Evolutionary conservation across 345 rosid species (phyloP), one percentile per base, ranked within the genome.

Genomic region (Gossypium rotundifolium): DNA sequence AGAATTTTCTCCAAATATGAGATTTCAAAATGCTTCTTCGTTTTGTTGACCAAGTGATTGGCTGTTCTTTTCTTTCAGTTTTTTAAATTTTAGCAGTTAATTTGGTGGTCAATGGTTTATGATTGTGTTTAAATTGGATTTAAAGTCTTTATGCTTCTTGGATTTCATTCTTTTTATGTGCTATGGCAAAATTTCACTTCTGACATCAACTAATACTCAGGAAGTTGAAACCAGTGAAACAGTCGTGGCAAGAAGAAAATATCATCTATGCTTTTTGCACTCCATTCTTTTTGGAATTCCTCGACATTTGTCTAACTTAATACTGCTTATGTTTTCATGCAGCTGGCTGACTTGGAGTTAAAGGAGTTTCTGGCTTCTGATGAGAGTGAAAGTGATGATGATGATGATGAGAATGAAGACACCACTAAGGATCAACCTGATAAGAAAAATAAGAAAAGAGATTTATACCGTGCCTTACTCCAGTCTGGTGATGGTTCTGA

Each of bases 301-400:
- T 65, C 12, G 53, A 20, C 70, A 44, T 51, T 51, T 51, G 2
- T 27, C 8, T 12, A 29, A 46, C 70, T 49, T 27, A 79, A 53
- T 75, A 71, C 78, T 83, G 77, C 75, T 70, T 61, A 22, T 75
- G 71, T 67, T 73, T 77, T 75, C 40, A 16, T 79, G 33, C 75
- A 92, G 99, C 83, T 91, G 57, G 94, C 93, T 40, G 89, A 93
- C 11, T 75, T 88, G 84, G 98, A 95, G 74, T 52, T 95, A 76
- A 88, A 85, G 74, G 99, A 91, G 78, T 93, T 81, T 82, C 79
- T 95, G 81, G 99, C 99, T 75, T 92, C 97, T 62, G 97, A 87
- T 60, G 91, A 79, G 76, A 86, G 94, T 72, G 99, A 82, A 66
- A 81, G 86, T 71, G 91, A 93, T 17, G 86, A 93, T 18, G 86